Evolutionary conservation across 2,329 filamentous ascomycete species (phyloP).

Genomic region (Pseudogymnoascus sp.): DNA sequence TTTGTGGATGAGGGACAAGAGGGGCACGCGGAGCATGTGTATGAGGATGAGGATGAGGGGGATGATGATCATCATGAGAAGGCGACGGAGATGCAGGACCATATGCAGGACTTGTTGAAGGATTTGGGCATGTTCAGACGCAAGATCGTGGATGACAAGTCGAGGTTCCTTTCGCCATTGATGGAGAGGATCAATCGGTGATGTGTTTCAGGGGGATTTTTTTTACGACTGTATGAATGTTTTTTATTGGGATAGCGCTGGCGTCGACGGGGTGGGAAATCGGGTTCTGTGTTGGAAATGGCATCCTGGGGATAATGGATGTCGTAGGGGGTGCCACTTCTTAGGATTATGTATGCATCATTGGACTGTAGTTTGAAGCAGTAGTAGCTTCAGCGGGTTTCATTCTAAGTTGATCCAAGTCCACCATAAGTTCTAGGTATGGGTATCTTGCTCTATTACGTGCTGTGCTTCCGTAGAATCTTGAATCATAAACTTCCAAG

Average conservation of each 20-base stretch:
- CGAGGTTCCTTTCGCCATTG: slow-evolving; percentile 51
- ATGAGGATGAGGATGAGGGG: slow-evolving; percentile 55
- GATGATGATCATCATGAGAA: slow-evolving; percentile 44
- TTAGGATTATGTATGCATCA: not conserved
- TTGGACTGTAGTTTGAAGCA: not conserved
- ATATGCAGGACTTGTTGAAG: slow-evolving; percentile 75
- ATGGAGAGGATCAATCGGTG: slow-evolving; percentile 34
- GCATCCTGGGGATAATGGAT: not conserved
- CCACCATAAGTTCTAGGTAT: not conserved
- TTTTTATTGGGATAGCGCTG: slow-evolving; percentile 4
- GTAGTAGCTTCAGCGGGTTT: not conserved
- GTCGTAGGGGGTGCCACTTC: not conserved
- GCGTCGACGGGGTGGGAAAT: not conserved
- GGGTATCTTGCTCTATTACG: slow-evolving; percentile 1
- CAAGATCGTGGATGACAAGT: slow-evolving; percentile 79
- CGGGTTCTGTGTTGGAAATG: not conserved
- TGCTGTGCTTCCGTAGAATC: not conserved
- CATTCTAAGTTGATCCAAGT: not conserved
- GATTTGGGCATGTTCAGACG: slow-evolving; percentile 74
- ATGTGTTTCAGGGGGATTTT: not conserved
- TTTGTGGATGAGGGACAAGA: slow-evolving; percentile 18
- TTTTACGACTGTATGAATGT: slow-evolving; percentile 4
- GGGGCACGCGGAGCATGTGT: slow-evolving; percentile 35
- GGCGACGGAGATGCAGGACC: slow-evolving; percentile 65
- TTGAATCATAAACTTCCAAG: slow-evolving; percentile 26